phyloP scores from a whole-genome alignment of 2,329 filamentous ascomycete genomes.

The Ceratocystis papillata region DNA sequence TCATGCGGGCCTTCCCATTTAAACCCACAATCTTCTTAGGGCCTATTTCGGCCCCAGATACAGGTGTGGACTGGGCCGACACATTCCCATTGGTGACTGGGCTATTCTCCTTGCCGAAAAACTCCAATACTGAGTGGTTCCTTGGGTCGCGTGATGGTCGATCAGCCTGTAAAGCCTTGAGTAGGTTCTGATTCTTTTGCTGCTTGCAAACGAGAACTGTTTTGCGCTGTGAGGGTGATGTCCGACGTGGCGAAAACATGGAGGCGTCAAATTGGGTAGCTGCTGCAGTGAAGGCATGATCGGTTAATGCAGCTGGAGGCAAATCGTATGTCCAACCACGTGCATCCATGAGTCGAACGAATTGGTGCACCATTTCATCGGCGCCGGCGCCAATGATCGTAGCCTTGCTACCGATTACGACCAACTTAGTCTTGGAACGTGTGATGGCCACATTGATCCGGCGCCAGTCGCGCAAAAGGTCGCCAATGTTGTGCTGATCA shows the following conservation, averaged over 20 bases:
- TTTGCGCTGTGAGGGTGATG: constrained; percentile 25
- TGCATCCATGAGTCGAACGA: constrained; percentile 66
- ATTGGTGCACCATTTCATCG: constrained; percentile 64
- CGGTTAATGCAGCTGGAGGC: constrained; percentile 50
- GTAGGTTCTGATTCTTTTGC: constrained; percentile 27
- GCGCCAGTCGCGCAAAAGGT: constrained; percentile 81
- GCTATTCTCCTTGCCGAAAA: constrained; percentile 37
- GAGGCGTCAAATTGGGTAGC: constrained; percentile 35
- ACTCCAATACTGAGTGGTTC: constrained; percentile 23
- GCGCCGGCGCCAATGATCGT: constrained; percentile 65
- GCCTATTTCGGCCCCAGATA: constrained; percentile 28
- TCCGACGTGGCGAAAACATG: constrained; percentile 16
- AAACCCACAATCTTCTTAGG: constrained; percentile 48
- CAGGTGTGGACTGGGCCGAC: constrained; percentile 28
- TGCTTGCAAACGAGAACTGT: not conserved
- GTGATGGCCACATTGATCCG: constrained; percentile 95
- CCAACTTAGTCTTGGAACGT: constrained; percentile 77
- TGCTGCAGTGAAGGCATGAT: constrained; percentile 55
- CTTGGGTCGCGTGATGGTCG: constrained; percentile 24
- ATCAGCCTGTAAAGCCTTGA: constrained; percentile 30
- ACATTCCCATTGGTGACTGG: constrained; percentile 24
- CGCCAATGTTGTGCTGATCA: constrained; percentile 70
- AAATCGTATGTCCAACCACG: constrained; percentile 73
- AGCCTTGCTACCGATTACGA: constrained; percentile 71
- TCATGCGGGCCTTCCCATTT: constrained; percentile 52